Base-by-base conservation (phyloP, 2,329 filamentous ascomycete species). In the Nigrospora oryzae region DNA sequence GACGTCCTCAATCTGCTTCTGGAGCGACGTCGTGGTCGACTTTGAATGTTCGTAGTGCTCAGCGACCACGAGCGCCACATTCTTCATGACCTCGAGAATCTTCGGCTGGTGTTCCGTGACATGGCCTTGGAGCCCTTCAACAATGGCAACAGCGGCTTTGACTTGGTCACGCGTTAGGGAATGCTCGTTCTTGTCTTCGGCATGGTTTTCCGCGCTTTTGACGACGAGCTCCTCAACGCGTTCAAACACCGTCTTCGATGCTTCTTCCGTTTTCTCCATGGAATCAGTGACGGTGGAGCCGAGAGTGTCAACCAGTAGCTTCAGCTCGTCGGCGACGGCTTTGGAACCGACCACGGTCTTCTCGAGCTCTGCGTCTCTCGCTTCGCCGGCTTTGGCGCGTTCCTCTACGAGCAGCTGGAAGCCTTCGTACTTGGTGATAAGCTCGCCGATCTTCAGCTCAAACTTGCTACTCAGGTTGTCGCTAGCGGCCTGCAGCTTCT, bases 41-140 rank as follows among this genome's bases (percentile, higher is more conserved):
- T 90, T 89, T 13, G 89, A 86, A 59, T 95, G 87, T 54, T 95
- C 89, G 56, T 86, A 95, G 61, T 97, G 90, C 59, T 94, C 80
- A 19, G 81, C 84, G 44, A 95, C 86, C 19, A 94, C 74, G 8
- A 81, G 72, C 35, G 94, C 74, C n/a, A 97, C 81, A 56, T 96
- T 87, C 55, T 89, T 85, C 52, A 98, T 79, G 0, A 86, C 80
- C 43, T 91, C 83, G 46, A 96, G 77, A 52, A 97, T 86, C 66
- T 94, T 86, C 1, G 93, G 93, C 54, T 96, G 85, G 52, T 85
- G 84, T 61, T 96, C 89, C 10, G 77, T 78, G 30, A 95, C 76
- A 46, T 93, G 82, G 47, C 77, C 84, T 58, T 94, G 86, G 1
- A 97, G 70, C 19, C 80, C 81, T 53, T 86, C 83, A 14, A 95